These are phyloP conservation scores for Trichoderma arundinaceum DNA, from an alignment of 2,329 filamentous ascomycete genomes.

Conservation along the genomic window DNA sequence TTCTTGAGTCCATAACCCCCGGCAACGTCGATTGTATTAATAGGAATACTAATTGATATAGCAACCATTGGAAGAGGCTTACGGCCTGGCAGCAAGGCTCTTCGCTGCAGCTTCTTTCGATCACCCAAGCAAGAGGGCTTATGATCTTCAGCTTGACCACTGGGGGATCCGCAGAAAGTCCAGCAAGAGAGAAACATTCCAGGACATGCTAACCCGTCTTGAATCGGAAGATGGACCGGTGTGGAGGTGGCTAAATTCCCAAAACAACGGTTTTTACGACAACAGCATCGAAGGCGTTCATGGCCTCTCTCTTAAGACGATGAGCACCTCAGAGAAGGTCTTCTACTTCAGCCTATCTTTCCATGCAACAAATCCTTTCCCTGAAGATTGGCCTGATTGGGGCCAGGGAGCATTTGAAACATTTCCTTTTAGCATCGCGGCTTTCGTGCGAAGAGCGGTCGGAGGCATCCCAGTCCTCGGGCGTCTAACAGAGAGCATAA, in stretches of 20 bases:
- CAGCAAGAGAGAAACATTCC: not conserved
- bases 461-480: not conserved
- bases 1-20: not conserved
- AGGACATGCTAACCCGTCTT: not conserved
- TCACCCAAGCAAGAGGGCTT: not conserved
- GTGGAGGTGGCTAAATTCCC: not conserved
- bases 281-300: constrained; percentile 13
- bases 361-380: not conserved
- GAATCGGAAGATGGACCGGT: not conserved
- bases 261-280: not conserved
- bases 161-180: constrained; percentile 3
- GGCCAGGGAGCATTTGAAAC: not conserved
- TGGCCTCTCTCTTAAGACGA: not conserved
- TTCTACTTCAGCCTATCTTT: constrained; percentile 12
- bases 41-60: not conserved
- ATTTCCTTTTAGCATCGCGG: not conserved
- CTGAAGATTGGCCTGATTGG: not conserved
- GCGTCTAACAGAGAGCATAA: not conserved
- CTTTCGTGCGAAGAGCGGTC: not conserved
- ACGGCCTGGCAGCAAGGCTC: not conserved
- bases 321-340: not conserved
- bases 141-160: constrained; percentile 8
- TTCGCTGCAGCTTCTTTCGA: constrained; percentile 2
- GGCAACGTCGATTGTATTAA: too few species aligned
- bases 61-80: not conserved